Conservation (phyloP, 139 green algal species). For the Dunaliella sp. region DNA sequence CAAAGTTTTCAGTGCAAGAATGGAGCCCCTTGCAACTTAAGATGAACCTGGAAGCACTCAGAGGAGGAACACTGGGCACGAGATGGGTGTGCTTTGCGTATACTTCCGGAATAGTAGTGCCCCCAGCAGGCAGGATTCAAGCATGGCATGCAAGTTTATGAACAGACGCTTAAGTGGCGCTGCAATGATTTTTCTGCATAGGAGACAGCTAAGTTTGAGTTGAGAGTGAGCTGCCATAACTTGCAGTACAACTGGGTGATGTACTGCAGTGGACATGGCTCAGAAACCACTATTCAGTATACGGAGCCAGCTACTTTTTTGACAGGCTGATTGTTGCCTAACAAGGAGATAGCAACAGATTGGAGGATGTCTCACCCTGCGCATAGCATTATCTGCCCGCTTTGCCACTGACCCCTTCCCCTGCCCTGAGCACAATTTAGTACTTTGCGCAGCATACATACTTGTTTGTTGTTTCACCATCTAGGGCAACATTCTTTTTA, state of each 20-base stretch:
- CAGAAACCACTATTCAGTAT: not conserved
- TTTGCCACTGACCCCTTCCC: too few species aligned
- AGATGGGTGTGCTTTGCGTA: too few species aligned
- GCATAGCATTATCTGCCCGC: too few species aligned
- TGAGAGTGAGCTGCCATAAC: not conserved
- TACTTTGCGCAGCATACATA: too few species aligned
- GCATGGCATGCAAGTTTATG: too few species aligned
- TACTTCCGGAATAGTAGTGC: too few species aligned
- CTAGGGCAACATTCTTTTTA: too few species aligned
- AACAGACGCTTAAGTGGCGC: not conserved
- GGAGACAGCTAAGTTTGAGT: not conserved
- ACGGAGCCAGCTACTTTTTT: not conserved
- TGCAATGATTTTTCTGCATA: not conserved
- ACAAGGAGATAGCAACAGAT: not conserved
- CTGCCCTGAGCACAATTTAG: too few species aligned
- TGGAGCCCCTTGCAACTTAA: not conserved
- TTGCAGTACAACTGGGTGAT: not conserved
- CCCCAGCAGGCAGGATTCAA: too few species aligned
- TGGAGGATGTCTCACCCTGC: not conserved
- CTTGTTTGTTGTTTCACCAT: too few species aligned
- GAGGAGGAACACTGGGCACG: not conserved
- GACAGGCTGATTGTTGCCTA: not conserved
- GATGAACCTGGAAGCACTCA: not conserved
- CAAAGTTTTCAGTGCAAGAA: not conserved
- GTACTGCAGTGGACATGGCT: too few species aligned